Evolutionary conservation across 2,329 filamentous ascomycete species (phyloP).

Genomic region (Furcasterigmium sp.): DNA sequence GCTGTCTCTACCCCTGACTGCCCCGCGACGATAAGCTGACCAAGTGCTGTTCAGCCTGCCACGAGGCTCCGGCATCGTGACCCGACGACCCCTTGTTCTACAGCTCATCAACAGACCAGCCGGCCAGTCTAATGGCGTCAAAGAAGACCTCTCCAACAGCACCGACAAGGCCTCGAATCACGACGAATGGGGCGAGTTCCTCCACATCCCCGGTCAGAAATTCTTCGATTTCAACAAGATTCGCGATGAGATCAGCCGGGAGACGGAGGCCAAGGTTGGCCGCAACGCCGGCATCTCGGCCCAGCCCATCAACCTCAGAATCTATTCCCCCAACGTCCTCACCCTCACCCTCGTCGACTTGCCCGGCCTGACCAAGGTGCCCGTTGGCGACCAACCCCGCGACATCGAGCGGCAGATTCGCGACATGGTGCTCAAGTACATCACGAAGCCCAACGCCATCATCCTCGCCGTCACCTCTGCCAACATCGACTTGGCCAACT

Average conservation of each 20-base stretch:
- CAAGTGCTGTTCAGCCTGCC: constrained; percentile 62
- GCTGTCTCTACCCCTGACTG: constrained; percentile 7
- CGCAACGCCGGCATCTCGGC: constrained; percentile 95
- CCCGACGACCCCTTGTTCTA: constrained; percentile 88
- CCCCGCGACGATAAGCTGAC: constrained; percentile 6
- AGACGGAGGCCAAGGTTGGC: constrained; percentile 95
- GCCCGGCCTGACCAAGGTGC: constrained; percentile 93
- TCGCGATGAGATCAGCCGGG: constrained; percentile 91
- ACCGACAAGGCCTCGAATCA: constrained; percentile 83
- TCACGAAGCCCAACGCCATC: constrained; percentile 97
- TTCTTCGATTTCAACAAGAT: constrained; percentile 99
- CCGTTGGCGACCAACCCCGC: constrained; percentile 90
- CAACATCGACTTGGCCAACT: constrained; percentile 98
- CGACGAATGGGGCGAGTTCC: constrained; percentile 98
- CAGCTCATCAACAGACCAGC: constrained; percentile 91
- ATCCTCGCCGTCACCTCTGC: constrained; percentile 94
- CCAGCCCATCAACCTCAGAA: constrained; percentile 92
- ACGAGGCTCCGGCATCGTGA: constrained; percentile 96
- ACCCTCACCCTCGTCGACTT: constrained; percentile 95
- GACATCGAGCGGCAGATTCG: constrained; percentile 96
- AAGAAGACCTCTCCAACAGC: constrained; percentile 58
- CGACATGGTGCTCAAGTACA: constrained; percentile 98
- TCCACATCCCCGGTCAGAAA: constrained; percentile 96
- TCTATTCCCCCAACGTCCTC: constrained; percentile 97
- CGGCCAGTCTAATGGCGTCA: constrained; percentile 66